Evolutionary conservation across 495 filamentous ascomycete genomes (phyloP), one percentile per base, ranked within the genome.

Genomic region (Penicillium tannophilum): DNA sequence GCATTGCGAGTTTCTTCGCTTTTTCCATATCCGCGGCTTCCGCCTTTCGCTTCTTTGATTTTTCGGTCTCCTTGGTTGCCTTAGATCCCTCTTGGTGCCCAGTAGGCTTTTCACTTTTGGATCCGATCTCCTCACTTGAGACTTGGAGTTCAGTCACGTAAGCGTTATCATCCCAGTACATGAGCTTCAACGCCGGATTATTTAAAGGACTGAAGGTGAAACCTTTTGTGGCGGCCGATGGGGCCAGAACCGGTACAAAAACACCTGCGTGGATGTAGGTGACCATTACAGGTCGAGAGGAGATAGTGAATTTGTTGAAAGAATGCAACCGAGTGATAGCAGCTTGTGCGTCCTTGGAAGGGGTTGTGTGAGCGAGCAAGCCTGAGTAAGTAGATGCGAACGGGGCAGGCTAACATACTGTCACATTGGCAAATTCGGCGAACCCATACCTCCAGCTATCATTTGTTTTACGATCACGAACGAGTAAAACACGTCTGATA

Each of bases 391-490:
- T 61, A 39, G 7, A 44, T 31, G 7, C 19, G 30, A 10, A 26
- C 26, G 4, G 28, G 20, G 31, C n/a, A 10, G 36, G 31, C 12
- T 12, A 24, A 44, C 69, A 52, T 76, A 84, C 83, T 63, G 81
- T 75, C 28, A 82, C 72, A 31, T 71, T 89, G n/a, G 83, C 85
- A 67, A 93, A 97, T 69, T 97, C 92, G 23, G 89, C 92, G 67
- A 97, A 97, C 0, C 92, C 92, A 64, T 90, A 96, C 48, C 88
- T 84, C 86, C 90, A 93, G 56, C 88, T 92, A 51, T 92, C 88
- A 55, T 91, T 85, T 19, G 78, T 88, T 47, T 79, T 80, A 58
- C 88, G 81, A 63, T 94, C 90, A 48, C 91, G 84, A 58, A 95
- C 86, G 10, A 97, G 76, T 45, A 96, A 79, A 11, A 97, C 84